Evolutionary conservation across 768 basidiomycete genomes (phyloP).

Genomic region (Xerocomus potaroensis): DNA sequence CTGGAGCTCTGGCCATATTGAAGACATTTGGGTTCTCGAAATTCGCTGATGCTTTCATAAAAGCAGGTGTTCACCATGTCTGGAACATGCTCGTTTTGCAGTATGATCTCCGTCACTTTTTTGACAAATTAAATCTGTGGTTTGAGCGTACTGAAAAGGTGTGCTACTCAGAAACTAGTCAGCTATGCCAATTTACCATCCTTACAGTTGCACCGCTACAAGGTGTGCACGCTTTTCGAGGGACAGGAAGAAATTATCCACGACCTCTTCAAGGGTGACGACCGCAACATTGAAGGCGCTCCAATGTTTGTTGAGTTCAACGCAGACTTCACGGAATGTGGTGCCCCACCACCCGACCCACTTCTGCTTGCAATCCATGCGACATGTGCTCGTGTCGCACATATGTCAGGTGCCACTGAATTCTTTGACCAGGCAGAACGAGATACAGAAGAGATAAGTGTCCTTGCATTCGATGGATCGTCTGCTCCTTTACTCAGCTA

Average conservation of each 20-base stretch:
- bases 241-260: neutral
- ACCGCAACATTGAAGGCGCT: too few relatives aligned
- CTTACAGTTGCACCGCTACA: neutral
- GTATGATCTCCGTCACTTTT: accelerated
- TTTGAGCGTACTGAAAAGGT: neutral
- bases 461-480: too few relatives aligned
- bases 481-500: too few relatives aligned
- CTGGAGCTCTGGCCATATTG: too few relatives aligned
- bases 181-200: neutral
- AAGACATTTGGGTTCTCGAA: neutral
- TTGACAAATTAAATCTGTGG: accelerated
- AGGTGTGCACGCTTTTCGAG: neutral
- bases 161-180: neutral
- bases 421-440: slow-evolving; percentile 1
- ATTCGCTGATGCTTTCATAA: neutral
- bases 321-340: too few relatives aligned
- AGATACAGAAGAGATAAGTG: too few relatives aligned
- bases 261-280: neutral
- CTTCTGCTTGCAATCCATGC: neutral
- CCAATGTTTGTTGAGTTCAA: neutral
- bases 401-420: slow-evolving; percentile 4
- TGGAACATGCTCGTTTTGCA: slow-evolving; percentile 4
- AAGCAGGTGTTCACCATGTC: neutral
- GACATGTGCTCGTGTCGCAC: slow-evolving; percentile 1
- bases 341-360: neutral